Base-by-base conservation (phyloP, 1,284 basidiomycete species). In the Anthracocystis setariae region DNA sequence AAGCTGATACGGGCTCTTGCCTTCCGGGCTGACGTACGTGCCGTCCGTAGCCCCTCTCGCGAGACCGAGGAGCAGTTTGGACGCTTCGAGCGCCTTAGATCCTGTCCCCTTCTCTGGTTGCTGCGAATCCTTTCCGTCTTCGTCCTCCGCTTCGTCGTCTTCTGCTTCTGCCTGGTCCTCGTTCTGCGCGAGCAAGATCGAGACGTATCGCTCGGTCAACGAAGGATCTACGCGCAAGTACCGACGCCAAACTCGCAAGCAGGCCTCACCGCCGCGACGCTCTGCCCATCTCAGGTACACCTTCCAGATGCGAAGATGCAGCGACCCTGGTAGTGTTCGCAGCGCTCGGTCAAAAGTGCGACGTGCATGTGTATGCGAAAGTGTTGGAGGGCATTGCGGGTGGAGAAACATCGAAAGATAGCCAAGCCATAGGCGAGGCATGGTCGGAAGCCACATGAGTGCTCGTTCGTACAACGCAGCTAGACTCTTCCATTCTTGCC, bases 261-360 rank as follows among this genome's bases (percentile, higher is more conserved):
- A 91, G 0, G 92, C 92, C 47, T 89, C 84, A n/a, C 93, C 93
- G 56, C 92, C 92, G 20, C 88, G 88, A 25, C 86, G 83, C 85
- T 96, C 93, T 2, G 94, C 91, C 93, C 94, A 98, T 8, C 91
- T 86, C n/a, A 99, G 88, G 83, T 97, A 98, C 48, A 92, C 87
- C 20, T 91, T 89, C 96, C 96, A 99, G 70, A 98, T 88, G 38
- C 94, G 90, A 15, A 89, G 88, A 82, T 99, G 96, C n/a, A 98
- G 86, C 45, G 93, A 94, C 4, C 93, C 94, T 5, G 94, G 92
- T 7, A 99, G 88, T 0, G 94, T 94, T 48, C 96, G 90, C 25
- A 99, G 85, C 1, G 95, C 93, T 50, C 96, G 90, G 85, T 99
- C 96, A 80, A 92, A 98, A 0, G 94, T 96, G 67, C 90, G 88